Evolutionary conservation across 2,329 filamentous ascomycete species (phyloP), one percentile per base, ranked within the genome.

Genomic region (Apiospora saccharicola): DNA sequence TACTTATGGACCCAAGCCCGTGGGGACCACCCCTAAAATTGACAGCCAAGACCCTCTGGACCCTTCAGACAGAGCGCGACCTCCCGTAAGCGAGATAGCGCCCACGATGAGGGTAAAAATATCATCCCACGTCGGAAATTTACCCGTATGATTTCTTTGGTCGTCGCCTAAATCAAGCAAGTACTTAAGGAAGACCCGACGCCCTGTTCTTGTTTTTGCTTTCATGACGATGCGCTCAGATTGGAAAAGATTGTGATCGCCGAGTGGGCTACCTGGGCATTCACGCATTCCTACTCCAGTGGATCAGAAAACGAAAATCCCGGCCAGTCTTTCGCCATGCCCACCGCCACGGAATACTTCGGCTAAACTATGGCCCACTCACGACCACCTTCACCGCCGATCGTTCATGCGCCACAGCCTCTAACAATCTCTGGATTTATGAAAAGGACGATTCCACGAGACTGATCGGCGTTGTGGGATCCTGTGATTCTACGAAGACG

Each of bases 351-450:
- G 30, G 30, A 37, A 19, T 61, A 37, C 53, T 34, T 34, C 22
- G 30, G 53, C 19, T 61, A 22, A 61, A 37, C 16, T 61, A 34
- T 34, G 53, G 53, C 16, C 53, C 53, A 19, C 53, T 61, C 10
- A 61, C 53, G 16, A 61, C 53, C 16, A 61, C 53, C 30, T 61
- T 61, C 26, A 61, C 53, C 53, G 30, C 53, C 16, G 53, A 37
- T 37, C 30, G 30, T 19, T 61, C 30, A 16, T 61, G 53, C 30
- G 53, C 53, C 53, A 61, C 53, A 19, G 7, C 53, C 30, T 19
- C 53, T 19, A 26, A 34, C 14, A 26, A 14, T 26, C 24, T 7
- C 14, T 5, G 19, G 3, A 37, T 61, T 7, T 19, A 37, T 22
- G 26, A 7, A 7, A 16, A 7, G 6, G 30, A 10, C 53, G 3